phyloP scores from a whole-genome alignment of 805 yeast species.

The Millerozyma miso region DNA sequence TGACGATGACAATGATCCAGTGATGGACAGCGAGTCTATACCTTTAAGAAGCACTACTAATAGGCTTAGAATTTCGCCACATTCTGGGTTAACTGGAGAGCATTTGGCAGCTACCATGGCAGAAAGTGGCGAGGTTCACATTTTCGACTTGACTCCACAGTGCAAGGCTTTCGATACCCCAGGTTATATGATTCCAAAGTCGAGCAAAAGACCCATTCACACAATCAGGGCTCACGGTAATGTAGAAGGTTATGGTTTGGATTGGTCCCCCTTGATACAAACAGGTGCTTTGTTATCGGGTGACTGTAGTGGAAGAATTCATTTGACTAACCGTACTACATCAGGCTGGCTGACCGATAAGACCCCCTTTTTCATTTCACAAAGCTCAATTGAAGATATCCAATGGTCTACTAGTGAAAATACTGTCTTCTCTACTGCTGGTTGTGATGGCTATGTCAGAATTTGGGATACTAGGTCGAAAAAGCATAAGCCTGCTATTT shows the following conservation, averaged over 20 bases:
- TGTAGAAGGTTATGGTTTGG: conserved; percentile 96
- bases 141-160: conserved; percentile 80
- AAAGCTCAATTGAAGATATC: conserved; percentile 86
- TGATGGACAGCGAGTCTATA: conserved; percentile 79
- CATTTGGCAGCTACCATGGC: conserved; percentile 82
- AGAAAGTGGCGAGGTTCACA: conserved; percentile 85
- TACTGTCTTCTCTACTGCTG: conserved; percentile 94
- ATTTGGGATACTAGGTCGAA: conserved; percentile 97
- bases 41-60: conserved; percentile 82
- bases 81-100: conserved; percentile 68
- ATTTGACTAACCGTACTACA: conserved; percentile 70
- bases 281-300: conserved; percentile 86
- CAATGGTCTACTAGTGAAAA: conserved; percentile 94
- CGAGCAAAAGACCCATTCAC: conserved; percentile 73
- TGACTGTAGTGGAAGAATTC: conserved; percentile 81
- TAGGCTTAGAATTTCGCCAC: conserved; percentile 81
- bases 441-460: conserved; percentile 84
- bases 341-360: conserved; percentile 83
- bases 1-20: conserved; percentile 66
- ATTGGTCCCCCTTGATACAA: conserved; percentile 86
- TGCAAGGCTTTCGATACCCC: conserved; percentile 82
- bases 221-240: conserved; percentile 83
- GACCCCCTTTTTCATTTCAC: conserved; percentile 65
- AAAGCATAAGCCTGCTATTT: conserved; percentile 85
- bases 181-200: conserved; percentile 76